Percentiles rank a stretch among this genome's conserved stretches.
Conservation (phyloP, 306 rosid species). For the Cicer bijugum region DNA sequence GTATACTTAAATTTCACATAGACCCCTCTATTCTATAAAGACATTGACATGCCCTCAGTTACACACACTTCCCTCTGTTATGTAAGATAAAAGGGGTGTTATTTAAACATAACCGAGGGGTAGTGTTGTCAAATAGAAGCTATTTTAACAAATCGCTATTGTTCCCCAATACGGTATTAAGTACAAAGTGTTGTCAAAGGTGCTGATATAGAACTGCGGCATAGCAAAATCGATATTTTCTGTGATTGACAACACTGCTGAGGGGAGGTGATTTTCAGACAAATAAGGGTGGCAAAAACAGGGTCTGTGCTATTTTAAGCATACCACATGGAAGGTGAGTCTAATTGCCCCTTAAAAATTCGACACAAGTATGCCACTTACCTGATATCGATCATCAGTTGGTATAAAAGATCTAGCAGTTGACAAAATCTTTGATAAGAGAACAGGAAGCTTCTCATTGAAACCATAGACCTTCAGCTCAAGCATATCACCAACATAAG, state of each 20-base stretch:
- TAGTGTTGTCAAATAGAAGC: too few species aligned
- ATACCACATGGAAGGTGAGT: too few species aligned
- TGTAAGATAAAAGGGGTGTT: background rate
- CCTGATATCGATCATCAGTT: conserved; percentile 75
- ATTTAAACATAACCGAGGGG: background rate
- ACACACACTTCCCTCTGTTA: background rate
- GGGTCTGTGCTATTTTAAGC: background rate
- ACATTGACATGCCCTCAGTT: background rate
- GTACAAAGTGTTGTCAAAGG: too few species aligned
- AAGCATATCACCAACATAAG: conserved; percentile 70
- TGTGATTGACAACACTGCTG: too few species aligned
- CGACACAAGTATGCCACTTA: conserved; percentile 41
- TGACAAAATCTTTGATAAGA: conserved; percentile 67
- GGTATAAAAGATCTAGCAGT: conserved; percentile 76
- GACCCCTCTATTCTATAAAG: background rate
- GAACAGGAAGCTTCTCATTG: conserved; percentile 82
- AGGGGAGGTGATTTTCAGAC: too few species aligned
- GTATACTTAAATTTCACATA: background rate
- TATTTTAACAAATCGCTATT: too few species aligned
- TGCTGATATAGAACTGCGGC: too few species aligned
- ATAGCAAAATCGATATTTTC: too few species aligned
- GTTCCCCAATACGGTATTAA: too few species aligned
- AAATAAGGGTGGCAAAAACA: background rate
- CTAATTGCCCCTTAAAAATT: background rate
- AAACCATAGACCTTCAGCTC: conserved; percentile 92